Conservation (phyloP, 371 early-diverging fungal genomes). For the Encephalitozoon hellem region DNA sequence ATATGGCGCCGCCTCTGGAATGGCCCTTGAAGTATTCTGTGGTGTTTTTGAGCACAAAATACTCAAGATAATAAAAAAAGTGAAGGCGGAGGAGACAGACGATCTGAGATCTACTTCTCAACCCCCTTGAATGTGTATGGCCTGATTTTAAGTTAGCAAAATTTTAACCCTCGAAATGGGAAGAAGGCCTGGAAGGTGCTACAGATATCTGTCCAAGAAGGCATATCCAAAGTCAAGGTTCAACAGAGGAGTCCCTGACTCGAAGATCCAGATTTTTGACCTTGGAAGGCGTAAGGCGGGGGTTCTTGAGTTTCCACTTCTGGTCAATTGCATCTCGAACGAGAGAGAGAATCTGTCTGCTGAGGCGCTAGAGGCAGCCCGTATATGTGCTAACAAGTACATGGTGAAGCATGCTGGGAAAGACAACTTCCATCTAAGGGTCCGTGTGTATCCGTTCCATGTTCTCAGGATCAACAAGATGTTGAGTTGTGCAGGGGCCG, state of each 20-base stretch:
- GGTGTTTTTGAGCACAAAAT: background rate
- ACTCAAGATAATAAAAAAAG: background rate
- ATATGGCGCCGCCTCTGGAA: background rate
- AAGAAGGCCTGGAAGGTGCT: slow-evolving; percentile 62
- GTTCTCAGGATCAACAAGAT: slow-evolving; percentile 99
- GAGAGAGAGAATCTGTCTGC: slow-evolving; percentile 95
- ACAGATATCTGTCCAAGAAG: slow-evolving; percentile 96
- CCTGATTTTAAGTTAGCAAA: background rate
- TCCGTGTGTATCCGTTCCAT: slow-evolving; percentile 98
- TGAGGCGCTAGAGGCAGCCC: slow-evolving; percentile 97
- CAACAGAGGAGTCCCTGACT: slow-evolving; percentile 98
- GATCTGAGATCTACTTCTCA: background rate
- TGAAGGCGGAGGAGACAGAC: no score
- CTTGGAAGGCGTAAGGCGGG: slow-evolving; percentile 94
- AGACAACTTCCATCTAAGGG: slow-evolving; percentile 98
- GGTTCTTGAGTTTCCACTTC: slow-evolving; percentile 90
- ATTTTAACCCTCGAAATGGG: slow-evolving; percentile 52
- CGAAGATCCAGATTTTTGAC: slow-evolving; percentile 97
- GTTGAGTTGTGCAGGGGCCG: slow-evolving; percentile 99
- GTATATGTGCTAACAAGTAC: slow-evolving; percentile 99
- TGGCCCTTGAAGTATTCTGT: background rate
- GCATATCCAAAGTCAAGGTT: slow-evolving; percentile 99
- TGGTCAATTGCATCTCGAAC: slow-evolving; percentile 89
- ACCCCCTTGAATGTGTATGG: background rate
- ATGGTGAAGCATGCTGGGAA: slow-evolving; percentile 92